A percentile compares a stretch with the other conserved stretches of the same genome.
Evolutionary conservation across 2,329 filamentous ascomycete species (phyloP).

Genomic region (Aspergillus sergii): DNA sequence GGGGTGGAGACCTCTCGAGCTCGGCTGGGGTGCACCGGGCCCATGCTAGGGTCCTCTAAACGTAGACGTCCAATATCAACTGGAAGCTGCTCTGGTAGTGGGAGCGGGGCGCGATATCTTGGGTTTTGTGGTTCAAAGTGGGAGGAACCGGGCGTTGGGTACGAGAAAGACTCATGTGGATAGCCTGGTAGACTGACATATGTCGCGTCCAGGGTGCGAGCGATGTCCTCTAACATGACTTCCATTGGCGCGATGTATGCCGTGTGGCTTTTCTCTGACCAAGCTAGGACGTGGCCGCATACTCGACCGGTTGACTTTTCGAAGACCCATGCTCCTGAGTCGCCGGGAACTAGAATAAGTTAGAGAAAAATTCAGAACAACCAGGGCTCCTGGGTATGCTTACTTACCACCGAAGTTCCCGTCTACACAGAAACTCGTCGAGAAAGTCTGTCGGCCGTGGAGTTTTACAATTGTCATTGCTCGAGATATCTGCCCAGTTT

Average conservation of each 20-base stretch:
- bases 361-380: conserved; percentile 5
- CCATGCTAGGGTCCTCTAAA: conserved; percentile 23
- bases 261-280: conserved; percentile 75
- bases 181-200: conserved; percentile 70
- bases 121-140: conserved; percentile 22
- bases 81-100: conserved; percentile 29
- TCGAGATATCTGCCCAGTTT: conserved; percentile 74
- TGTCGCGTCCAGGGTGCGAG: conserved; percentile 70
- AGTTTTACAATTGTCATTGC: conserved; percentile 85
- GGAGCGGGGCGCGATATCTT: conserved; percentile 25
- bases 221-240: conserved; percentile 81
- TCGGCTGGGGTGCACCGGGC: conserved; percentile 22
- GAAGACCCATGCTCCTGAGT: conserved; percentile 91
- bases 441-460: conserved; percentile 78
- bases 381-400: conserved; percentile 19
- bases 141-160: conserved; percentile 21
- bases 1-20: conserved; percentile 27
- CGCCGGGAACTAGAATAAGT: conserved; percentile 67
- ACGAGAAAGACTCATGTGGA: conserved; percentile 31
- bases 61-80: conserved; percentile 30
- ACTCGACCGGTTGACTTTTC: conserved; percentile 76
- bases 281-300: conserved; percentile 88
- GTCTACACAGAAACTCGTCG: conserved; percentile 67
- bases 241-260: conserved; percentile 98
- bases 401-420: conserved; percentile 59